Conservation (phyloP, 306 rosid genomes). For the Vicia faba region DNA sequence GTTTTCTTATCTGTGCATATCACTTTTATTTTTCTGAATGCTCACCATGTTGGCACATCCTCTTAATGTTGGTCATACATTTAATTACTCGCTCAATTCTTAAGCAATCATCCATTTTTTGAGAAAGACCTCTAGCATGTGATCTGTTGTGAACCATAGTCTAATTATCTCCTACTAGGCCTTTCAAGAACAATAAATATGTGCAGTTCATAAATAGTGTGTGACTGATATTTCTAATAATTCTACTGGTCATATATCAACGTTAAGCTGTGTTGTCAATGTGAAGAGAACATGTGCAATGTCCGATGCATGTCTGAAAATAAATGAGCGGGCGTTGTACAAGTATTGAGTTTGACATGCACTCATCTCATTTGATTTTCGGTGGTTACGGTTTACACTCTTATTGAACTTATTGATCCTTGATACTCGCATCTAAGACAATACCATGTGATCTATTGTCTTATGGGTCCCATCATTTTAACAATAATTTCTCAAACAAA, state of each 20-base stretch:
- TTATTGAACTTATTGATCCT: conserved; percentile 5
- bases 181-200: neutral
- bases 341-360: neutral
- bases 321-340: neutral
- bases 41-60: too few species aligned
- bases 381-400: conserved; percentile 1
- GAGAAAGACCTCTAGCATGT: conserved; percentile 8
- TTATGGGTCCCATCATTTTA: neutral
- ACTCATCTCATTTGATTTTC: neutral
- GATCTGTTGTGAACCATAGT: neutral
- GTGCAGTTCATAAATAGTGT: too few species aligned
- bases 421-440: conserved; percentile 11
- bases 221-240: neutral
- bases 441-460: conserved; percentile 34
- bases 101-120: neutral
- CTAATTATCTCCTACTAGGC: neutral
- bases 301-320: neutral
- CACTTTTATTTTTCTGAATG: too few species aligned
- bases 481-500: too few species aligned
- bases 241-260: too few species aligned
- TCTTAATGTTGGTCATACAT: too few species aligned
- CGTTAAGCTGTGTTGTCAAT: too few species aligned
- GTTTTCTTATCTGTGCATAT: too few species aligned
- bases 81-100: too few species aligned
- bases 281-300: too few species aligned